Percentiles rank a stretch among this genome's conserved stretches.
These are phyloP conservation scores for Leccinum pallidistipes DNA, from an alignment of 1,284 basidiomycete genomes.

Conservation along the genomic window DNA sequence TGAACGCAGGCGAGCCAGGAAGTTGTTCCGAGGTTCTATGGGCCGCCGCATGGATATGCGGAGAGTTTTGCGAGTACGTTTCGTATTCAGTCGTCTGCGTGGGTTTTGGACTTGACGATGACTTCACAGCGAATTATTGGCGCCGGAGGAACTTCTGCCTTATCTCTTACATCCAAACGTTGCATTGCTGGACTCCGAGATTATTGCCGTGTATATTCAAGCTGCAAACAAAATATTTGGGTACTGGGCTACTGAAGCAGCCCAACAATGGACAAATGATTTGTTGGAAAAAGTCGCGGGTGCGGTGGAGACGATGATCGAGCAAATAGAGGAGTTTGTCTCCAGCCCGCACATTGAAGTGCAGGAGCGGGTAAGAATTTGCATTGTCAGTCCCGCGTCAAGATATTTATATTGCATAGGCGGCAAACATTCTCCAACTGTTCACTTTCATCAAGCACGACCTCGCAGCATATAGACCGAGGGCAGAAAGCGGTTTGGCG, in stretches of 20 bases:
- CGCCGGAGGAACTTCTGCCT: constrained; percentile 67
- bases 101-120: constrained; percentile 7
- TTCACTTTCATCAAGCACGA: constrained; percentile 83
- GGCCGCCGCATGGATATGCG: constrained; percentile 94
- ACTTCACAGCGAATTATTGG: constrained; percentile 57
- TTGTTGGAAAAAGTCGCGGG: constrained; percentile 60
- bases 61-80: constrained; percentile 74
- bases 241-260: constrained; percentile 74
- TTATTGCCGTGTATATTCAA: constrained; percentile 78
- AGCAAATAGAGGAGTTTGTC: constrained; percentile 43
- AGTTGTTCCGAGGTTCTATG: constrained; percentile 82
- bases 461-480: constrained; percentile 58
- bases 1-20: constrained; percentile 58
- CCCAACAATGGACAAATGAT: constrained; percentile 75
- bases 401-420: constrained; percentile 41
- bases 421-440: constrained; percentile 78
- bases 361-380: constrained; percentile 78
- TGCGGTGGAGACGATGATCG: constrained; percentile 59
- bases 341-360: constrained; percentile 78
- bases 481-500: constrained; percentile 38
- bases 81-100: not conserved
- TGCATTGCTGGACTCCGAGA: constrained; percentile 54
- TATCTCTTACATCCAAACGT: constrained; percentile 66
- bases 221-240: constrained; percentile 88
- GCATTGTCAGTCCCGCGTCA: not conserved